phyloP scores from a whole-genome alignment of 192 early-diverging fungal species.

The Podila minutissima region DNA sequence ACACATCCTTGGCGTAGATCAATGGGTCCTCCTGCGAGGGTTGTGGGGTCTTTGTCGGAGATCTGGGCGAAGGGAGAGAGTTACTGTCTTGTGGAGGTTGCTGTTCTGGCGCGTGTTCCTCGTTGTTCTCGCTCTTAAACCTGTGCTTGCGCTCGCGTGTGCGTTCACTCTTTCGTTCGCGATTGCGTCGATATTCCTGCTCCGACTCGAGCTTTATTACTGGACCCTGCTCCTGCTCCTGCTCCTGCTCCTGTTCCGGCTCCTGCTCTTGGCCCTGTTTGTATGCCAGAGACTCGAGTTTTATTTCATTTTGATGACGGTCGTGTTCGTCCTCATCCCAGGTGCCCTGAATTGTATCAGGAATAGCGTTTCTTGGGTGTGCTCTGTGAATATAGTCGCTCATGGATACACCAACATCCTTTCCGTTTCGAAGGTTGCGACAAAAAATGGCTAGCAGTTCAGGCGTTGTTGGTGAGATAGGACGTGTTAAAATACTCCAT shows the following conservation, averaged over 20 bases:
- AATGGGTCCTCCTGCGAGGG: background rate
- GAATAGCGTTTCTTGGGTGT: background rate
- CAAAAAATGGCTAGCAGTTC: slow-evolving; percentile 15
- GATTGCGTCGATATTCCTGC: background rate
- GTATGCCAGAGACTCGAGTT: background rate
- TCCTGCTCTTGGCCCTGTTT: background rate
- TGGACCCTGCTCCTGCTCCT: background rate
- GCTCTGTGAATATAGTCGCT: slow-evolving; percentile 24
- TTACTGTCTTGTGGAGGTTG: background rate
- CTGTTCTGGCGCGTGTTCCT: background rate
- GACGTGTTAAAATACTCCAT: background rate
- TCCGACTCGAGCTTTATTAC: background rate
- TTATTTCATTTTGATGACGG: background rate
- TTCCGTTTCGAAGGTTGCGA: slow-evolving; percentile 14
- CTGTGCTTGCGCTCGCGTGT: background rate
- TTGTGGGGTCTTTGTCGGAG: background rate
- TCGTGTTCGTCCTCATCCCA: background rate
- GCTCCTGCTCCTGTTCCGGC: background rate
- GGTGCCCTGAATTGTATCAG: background rate
- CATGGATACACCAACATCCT: slow-evolving; percentile 27
- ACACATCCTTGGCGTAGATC: slow-evolving; percentile 41
- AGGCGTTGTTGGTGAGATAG: background rate
- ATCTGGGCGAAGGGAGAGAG: too few relatives aligned
- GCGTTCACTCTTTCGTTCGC: background rate
- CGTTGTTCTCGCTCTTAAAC: background rate